Base-by-base conservation (phyloP, 2,329 filamentous ascomycete genomes). In the Fusarium sp. region DNA sequence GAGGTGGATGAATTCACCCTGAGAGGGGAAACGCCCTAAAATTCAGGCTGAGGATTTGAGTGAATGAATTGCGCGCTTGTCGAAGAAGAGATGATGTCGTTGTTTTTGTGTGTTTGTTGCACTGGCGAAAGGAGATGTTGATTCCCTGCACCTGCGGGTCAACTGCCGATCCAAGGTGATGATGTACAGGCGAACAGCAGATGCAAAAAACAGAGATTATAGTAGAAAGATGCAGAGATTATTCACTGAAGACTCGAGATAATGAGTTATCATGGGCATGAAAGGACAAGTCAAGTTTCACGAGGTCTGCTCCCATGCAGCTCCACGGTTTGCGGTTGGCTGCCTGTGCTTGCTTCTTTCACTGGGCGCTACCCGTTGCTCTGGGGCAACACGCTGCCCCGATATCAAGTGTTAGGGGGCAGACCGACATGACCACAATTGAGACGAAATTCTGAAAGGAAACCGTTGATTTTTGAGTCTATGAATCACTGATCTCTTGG, bases 341-440 rank as follows among this genome's bases (percentile, higher is more conserved):
- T 70, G 67, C 65, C 66, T 70, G 56, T 65, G 65, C 61, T 70
- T 74, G 72, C 72, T 75, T 74, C 65, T 72, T 75, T 63, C 25
- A 20, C 57, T 37, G 37, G 68, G 27, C 72, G 66, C 69, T 75
- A 72, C 72, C 45, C 56, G 72, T 74, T 71, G 72, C 79, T 78
- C 79, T 68, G 59, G 59, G 47, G 68, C 74, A 79, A 79, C 79
- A 78, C 79, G 65, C 54, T 69, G 27, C 35, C 22, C 43, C 65
- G 78, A 80, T 79, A 80, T 77, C 17, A 65, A 54, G 14, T 73
- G 79, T 72, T 80, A 81, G 71, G 66, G 52, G 25, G 1, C 15
- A 11, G 6, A 1, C 17, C 12, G 10, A 25, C 12, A 33, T 32
- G 8, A 33, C 20, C 11, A 32, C 6, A 4, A 45, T 25, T 37